Conservation (phyloP, 495 filamentous ascomycete genomes). For the Neurospora cerealis region DNA sequence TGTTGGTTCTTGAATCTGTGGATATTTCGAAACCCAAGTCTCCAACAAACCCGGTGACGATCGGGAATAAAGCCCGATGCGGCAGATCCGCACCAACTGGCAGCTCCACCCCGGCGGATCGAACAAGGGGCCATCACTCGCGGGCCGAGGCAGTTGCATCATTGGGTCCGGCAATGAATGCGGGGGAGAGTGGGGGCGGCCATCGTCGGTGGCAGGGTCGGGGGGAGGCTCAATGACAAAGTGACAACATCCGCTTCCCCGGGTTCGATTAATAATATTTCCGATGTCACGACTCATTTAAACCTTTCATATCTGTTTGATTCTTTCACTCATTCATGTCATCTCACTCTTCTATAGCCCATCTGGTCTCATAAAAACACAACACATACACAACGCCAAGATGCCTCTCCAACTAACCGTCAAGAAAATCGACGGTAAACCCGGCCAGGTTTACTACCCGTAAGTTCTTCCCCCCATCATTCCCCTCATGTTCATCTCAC, state of each 20-base stretch:
- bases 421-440: constrained; percentile 54
- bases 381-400: neutral
- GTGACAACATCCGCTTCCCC: neutral
- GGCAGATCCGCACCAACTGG: neutral
- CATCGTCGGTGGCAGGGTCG: neutral
- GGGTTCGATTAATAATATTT: neutral
- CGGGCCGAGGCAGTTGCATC: constrained; percentile 16
- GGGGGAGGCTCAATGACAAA: neutral
- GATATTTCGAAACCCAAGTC: neutral
- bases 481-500: neutral
- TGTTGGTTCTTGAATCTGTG: neutral
- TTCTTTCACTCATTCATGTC: neutral
- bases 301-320: neutral
- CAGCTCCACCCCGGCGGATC: neutral
- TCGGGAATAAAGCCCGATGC: neutral
- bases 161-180: constrained; percentile 1
- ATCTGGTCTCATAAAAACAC: neutral
- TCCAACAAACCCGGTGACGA: neutral
- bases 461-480: constrained; percentile 23
- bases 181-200: neutral
- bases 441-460: constrained; percentile 80
- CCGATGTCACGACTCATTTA: neutral
- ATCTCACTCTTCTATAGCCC: neutral
- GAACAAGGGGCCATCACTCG: neutral
- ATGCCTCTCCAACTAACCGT: constrained; percentile 42